A percentile compares a stretch with the other conserved stretches of the same genome.
Evolutionary conservation across 768 basidiomycete species (phyloP).

Genomic region (Russula sp.): DNA sequence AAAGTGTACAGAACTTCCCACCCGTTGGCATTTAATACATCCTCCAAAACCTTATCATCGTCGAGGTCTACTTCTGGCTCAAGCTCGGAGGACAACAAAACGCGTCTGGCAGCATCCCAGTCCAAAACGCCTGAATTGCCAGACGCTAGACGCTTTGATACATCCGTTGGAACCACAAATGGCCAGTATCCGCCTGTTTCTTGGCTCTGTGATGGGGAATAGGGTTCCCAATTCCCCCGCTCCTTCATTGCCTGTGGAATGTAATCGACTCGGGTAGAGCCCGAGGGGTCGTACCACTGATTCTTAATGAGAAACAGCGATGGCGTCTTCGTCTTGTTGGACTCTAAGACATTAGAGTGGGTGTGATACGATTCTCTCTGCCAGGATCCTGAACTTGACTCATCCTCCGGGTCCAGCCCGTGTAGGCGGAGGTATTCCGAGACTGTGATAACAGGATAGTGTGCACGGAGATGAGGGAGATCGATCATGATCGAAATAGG

Average conservation of each 20-base stretch:
- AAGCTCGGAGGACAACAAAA: neutral
- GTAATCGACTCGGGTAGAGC: constrained; percentile 41
- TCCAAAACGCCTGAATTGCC: neutral
- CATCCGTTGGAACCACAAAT: neutral
- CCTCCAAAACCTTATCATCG: constrained; percentile 35
- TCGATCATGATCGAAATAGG: constrained; percentile 44
- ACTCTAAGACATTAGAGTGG: constrained; percentile 33
- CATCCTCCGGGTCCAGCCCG: constrained; percentile 36
- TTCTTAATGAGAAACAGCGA: constrained; percentile 42
- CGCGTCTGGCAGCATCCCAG: constrained; percentile 14
- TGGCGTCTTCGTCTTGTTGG: constrained; percentile 28
- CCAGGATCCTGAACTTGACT: constrained; percentile 43
- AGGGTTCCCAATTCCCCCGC: constrained; percentile 36
- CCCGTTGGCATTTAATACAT: constrained; percentile 40
- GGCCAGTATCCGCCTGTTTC: constrained; percentile 26
- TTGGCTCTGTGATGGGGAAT: constrained; percentile 24
- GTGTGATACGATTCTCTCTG: constrained; percentile 38
- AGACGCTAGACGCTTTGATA: neutral
- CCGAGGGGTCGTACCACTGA: constrained; percentile 41
- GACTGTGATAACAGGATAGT: constrained; percentile 41
- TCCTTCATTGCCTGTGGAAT: constrained; percentile 36
- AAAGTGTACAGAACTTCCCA: constrained; percentile 45
- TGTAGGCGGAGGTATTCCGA: constrained; percentile 46
- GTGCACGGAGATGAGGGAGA: constrained; percentile 40
- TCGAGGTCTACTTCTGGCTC: constrained; percentile 26